Evolutionary conservation across 176 grass and related monocot species (phyloP), one percentile per base, ranked within the genome.

Genomic region (Tillandsia fasciculata): DNA sequence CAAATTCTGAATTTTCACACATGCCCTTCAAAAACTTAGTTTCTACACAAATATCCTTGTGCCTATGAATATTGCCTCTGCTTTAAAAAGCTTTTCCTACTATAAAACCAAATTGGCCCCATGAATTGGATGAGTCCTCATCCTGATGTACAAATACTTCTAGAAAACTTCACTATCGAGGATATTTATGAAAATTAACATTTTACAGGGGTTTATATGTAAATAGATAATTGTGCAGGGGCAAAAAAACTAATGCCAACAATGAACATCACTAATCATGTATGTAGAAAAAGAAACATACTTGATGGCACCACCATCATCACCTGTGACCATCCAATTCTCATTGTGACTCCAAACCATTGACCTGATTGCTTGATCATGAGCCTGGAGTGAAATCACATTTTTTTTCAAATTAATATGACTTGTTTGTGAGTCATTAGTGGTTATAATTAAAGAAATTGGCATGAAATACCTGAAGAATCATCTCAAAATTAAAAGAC

Each of bases 401-500:
- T 50, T 3, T 15, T 17, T 22, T 9, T 7, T 15, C 9, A 61
- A n/a, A 59, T 18, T 61, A 20, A 9, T 18, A 9, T 61, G 8
- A 61, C 17, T 9, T 61, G 10, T 9, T 23, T 10, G 22, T 61
- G n/a, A 61, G 4, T 14, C 56, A 61, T 59, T 20, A 61, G 22
- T 10, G 18, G 22, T 15, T 61, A 20, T 20, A 61, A n/a, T 75
- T 29, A 73, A 70, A 53, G 64, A 67, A 13, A 72, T 64, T 12
- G 65, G 50, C 53, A 63, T 65, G 9, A 66, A 80, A 72, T 92
- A 99, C 94, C 89, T 99, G 94, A 86, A 99, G 94, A 77, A 99
- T 99, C 89, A 99, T 99, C 79, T 99, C 94, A 80, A 99, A 99
- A 71, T 99, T 99, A 83, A 99, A 99, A 82, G 94, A 99, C 80